Base-by-base conservation (phyloP, 2,329 filamentous ascomycete genomes). In the Coniella lustricola region DNA sequence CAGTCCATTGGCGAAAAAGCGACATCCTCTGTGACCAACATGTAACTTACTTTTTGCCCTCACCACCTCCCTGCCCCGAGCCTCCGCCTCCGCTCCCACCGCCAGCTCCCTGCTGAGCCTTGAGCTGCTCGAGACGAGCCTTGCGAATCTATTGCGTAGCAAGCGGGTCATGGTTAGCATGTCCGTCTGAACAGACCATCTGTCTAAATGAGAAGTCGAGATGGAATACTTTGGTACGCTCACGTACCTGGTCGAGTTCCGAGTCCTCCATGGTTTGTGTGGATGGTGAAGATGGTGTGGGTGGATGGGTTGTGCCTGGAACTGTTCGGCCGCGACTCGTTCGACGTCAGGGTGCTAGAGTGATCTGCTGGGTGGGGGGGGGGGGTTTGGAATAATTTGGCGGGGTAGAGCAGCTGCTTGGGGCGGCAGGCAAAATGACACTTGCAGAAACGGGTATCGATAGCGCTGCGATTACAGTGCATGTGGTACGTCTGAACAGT, bases 121-220 rank as follows among this genome's bases (percentile, higher is more conserved):
- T 93, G 57, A 97, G 84, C 72, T 98, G 90, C 68, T 91, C 87
- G 47, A 96, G 83, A 54, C 93, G 89, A 61, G 91, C 91, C 67
- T 88, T 86, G 64, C 91, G 78, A 64, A 97, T 96, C 85, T 95
- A 62, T 16, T 20, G n/a, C n/a, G n/a, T n/a, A n/a, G n/a, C n/a
- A n/a, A n/a, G n/a, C n/a, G n/a, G n/a, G n/a, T n/a, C 8, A 3
- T 20, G 14, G 31, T 34, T 16, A 18, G 35, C 21, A 9, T 14
- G 16, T 17, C n/a, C n/a, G n/a, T n/a, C n/a, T n/a, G n/a, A n/a
- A n/a, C n/a, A n/a, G n/a, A n/a, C n/a, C n/a, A n/a, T n/a, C n/a
- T n/a, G n/a, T n/a, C n/a, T n/a, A n/a, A n/a, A n/a, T n/a, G n/a
- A n/a, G n/a, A n/a, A n/a, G n/a, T n/a, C n/a, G n/a, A n/a, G n/a